Evolutionary conservation across 1,139 yeast species (phyloP).

Genomic region (Saccharomyces hybrid): DNA sequence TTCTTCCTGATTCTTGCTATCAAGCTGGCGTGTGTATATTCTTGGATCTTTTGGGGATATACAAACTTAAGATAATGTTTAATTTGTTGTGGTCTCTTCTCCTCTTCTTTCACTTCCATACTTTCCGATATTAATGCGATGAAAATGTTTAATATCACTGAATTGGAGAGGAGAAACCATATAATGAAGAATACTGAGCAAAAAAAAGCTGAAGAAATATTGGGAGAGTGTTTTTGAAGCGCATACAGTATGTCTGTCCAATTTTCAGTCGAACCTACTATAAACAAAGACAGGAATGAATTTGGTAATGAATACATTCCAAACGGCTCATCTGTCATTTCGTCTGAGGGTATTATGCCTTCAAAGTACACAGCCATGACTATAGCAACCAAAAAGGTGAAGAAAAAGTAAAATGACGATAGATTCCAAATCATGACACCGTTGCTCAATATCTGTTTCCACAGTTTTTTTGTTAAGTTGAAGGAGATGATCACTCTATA

Average conservation of each 20-base stretch:
- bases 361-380: slow-evolving; percentile 66
- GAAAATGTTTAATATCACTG: slow-evolving; percentile 76
- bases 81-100: slow-evolving; percentile 68
- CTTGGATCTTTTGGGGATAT: slow-evolving; percentile 34
- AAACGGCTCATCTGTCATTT: slow-evolving; percentile 44
- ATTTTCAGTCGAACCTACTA: slow-evolving; percentile 83
- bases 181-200: slow-evolving; percentile 58
- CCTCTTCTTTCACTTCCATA: slow-evolving; percentile 65
- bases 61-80: slow-evolving; percentile 59
- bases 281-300: slow-evolving; percentile 66
- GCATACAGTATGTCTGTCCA: slow-evolving; percentile 71
- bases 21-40: slow-evolving; percentile 30
- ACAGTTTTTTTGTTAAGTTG: slow-evolving; percentile 52
- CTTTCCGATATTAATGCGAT: slow-evolving; percentile 87
- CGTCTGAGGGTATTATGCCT: slow-evolving; percentile 53
- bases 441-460: slow-evolving; percentile 68
- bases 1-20: slow-evolving; percentile 29
- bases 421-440: slow-evolving; percentile 60
- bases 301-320: slow-evolving; percentile 68
- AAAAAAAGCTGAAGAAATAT: slow-evolving; percentile 45
- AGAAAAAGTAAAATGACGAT: slow-evolving; percentile 63
- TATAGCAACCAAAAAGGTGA: slow-evolving; percentile 56
- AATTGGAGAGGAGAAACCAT: slow-evolving; percentile 84
- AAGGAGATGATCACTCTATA: slow-evolving; percentile 63
- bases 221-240: slow-evolving; percentile 47